A percentile compares a stretch with the other conserved stretches of the same genome.
Conservation (phyloP, 225 moss, liverwort and hornwort genomes). For the Neckera pumila region DNA sequence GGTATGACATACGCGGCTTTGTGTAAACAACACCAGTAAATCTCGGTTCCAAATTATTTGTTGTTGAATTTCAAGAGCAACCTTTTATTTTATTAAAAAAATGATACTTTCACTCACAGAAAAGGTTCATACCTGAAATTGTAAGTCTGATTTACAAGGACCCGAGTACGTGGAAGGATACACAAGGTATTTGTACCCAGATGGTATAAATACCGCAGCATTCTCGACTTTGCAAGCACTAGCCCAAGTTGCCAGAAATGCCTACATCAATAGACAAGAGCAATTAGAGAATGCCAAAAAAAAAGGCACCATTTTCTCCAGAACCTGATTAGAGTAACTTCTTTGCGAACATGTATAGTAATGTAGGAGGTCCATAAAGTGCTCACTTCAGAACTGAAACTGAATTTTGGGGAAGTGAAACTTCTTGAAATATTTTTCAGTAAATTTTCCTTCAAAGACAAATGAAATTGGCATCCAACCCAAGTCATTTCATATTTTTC, state of each 20-base stretch:
- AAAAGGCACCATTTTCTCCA: no score
- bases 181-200: conserved; percentile 39
- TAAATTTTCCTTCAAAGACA: no score
- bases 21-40: no score
- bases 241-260: conserved; percentile 53
- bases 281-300: neutral
- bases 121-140: neutral
- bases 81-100: neutral
- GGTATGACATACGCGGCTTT: neutral
- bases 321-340: neutral
- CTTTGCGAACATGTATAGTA: neutral
- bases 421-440: no score
- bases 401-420: no score
- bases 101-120: no score
- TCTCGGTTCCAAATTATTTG: fast-evolving
- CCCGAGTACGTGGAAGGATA: conserved; percentile 39
- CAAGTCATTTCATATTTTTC: no score
- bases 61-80: neutral
- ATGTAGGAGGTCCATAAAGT: no score
- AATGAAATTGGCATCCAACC: no score
- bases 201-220: conserved; percentile 22
- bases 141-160: conserved; percentile 25
- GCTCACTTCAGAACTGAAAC: no score
- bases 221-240: conserved; percentile 21
- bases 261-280: conserved; percentile 6